phyloP scores from a whole-genome alignment of 768 basidiomycete species.

The Fomitopsis serialis region DNA sequence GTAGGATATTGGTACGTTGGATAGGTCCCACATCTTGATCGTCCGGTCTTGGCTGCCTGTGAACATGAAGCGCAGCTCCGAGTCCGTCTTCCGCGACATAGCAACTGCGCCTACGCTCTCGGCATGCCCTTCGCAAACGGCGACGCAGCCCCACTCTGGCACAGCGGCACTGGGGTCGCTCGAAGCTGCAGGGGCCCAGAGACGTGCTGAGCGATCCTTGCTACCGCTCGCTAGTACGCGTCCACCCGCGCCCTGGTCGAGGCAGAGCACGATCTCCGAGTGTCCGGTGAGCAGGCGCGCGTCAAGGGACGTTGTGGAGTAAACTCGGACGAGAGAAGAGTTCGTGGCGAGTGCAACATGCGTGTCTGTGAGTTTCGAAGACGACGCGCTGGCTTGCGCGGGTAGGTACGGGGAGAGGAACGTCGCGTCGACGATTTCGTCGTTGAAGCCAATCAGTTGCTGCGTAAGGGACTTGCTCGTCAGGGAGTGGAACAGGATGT shows the following conservation, averaged over 20 bases:
- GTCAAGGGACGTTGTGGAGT: constrained; percentile 71
- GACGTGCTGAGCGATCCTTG: constrained; percentile 83
- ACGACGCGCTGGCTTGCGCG: constrained; percentile 16
- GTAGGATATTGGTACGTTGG: constrained; percentile 28
- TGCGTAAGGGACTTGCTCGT: constrained; percentile 56
- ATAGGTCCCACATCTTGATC: constrained; percentile 98
- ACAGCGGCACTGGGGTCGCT: constrained; percentile 1
- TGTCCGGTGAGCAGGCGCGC: constrained; percentile 86
- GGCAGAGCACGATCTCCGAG: constrained; percentile 82
- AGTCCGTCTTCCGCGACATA: constrained; percentile 50
- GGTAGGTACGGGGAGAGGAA: constrained; percentile 53
- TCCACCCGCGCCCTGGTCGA: constrained; percentile 67
- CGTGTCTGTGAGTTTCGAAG: constrained; percentile 40
- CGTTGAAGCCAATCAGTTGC: constrained; percentile 95
- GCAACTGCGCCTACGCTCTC: constrained; percentile 91
- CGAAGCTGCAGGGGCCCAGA: constrained; percentile 60
- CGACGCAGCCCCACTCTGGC: constrained; percentile 68
- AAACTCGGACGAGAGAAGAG: constrained; percentile 90
- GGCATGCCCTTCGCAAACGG: constrained; percentile 87
- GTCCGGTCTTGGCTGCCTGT: constrained; percentile 97
- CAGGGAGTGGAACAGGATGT: constrained; percentile 88
- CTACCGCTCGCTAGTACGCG: constrained; percentile 82
- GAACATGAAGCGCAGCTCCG: constrained; percentile 64
- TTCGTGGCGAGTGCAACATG: constrained; percentile 96
- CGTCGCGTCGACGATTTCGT: constrained; percentile 89